phyloP scores from a whole-genome alignment of 164 flowering plant species.

The Amborella trichopoda region DNA sequence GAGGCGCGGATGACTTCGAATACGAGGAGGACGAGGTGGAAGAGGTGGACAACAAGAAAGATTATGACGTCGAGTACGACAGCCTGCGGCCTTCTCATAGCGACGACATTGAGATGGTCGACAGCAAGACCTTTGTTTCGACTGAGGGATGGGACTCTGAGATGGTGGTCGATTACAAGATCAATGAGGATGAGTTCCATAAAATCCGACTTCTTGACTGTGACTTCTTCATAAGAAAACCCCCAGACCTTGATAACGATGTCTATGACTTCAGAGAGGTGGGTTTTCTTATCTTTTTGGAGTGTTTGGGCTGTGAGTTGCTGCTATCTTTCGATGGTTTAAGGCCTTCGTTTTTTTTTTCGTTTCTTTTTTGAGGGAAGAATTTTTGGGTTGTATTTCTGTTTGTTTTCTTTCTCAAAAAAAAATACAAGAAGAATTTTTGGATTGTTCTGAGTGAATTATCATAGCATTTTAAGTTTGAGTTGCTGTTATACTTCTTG shows the following conservation, averaged over 20 bases:
- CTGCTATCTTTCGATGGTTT: neutral
- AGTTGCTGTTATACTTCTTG: too few relatives aligned
- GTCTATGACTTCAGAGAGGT: slow-evolving; percentile 70
- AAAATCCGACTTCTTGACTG: slow-evolving; percentile 72
- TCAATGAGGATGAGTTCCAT: slow-evolving; percentile 91
- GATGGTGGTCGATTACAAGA: slow-evolving; percentile 71
- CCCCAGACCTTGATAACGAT: slow-evolving; percentile 85
- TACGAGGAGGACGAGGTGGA: slow-evolving; percentile 83
- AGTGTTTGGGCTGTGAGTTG: neutral
- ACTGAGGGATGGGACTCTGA: slow-evolving; percentile 90
- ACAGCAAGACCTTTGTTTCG: slow-evolving; percentile 68
- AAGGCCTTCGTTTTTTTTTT: too few relatives aligned
- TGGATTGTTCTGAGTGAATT: too few relatives aligned
- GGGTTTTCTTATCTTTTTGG: neutral
- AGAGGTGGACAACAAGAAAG: slow-evolving; percentile 80
- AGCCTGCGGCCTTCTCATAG: slow-evolving; percentile 8
- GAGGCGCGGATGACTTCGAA: slow-evolving; percentile 52
- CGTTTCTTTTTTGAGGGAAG: too few relatives aligned
- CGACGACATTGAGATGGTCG: slow-evolving; percentile 44
- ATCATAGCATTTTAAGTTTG: too few relatives aligned
- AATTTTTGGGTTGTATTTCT: too few relatives aligned
- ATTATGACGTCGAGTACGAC: slow-evolving; percentile 82
- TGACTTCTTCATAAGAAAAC: slow-evolving; percentile 90
- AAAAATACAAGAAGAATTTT: too few relatives aligned
- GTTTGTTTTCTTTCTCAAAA: too few relatives aligned